Evolutionary conservation across 192 early-diverging fungal genomes (phyloP).

Genomic region (Lobulomyces angularis): DNA sequence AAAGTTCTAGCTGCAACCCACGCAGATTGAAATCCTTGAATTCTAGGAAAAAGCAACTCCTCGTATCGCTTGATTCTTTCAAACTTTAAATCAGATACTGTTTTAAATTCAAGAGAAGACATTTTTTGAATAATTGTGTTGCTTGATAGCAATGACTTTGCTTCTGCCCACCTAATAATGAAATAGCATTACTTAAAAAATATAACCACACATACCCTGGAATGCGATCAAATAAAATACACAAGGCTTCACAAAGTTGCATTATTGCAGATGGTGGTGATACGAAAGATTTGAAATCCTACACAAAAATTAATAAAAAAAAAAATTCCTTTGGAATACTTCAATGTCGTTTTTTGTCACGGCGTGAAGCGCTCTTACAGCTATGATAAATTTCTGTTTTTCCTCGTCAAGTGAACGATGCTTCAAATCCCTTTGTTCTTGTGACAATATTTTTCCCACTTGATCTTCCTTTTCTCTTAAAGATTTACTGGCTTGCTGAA

Average conservation of each 20-base stretch:
- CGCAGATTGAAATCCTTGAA: too few species aligned
- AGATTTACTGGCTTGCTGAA: too few species aligned
- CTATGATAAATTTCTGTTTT: not conserved
- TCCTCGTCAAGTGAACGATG: slow-evolving; percentile 1
- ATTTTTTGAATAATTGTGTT: slow-evolving; percentile 6
- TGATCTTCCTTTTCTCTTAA: too few species aligned
- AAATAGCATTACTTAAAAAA: too few species aligned
- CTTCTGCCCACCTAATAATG: slow-evolving; percentile 11
- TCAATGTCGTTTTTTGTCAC: slow-evolving; percentile 8
- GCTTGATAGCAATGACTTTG: slow-evolving; percentile 2
- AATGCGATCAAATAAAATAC: slow-evolving; percentile 8
- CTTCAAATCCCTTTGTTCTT: too few species aligned
- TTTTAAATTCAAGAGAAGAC: too few species aligned
- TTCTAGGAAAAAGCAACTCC: too few species aligned
- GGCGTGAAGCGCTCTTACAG: slow-evolving; percentile 2
- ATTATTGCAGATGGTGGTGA: slow-evolving; percentile 1
- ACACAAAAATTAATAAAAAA: too few species aligned
- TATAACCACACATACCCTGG: too few species aligned
- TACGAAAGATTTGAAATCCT: slow-evolving; percentile 1
- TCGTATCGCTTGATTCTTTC: not conserved
- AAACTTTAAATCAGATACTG: not conserved
- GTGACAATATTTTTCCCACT: too few species aligned
- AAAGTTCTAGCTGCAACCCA: too few species aligned
- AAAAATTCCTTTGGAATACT: too few species aligned
- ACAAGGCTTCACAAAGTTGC: slow-evolving; percentile 1